phyloP scores from a whole-genome alignment of 1,284 basidiomycete genomes.

The Mrakiaceae sp. region DNA sequence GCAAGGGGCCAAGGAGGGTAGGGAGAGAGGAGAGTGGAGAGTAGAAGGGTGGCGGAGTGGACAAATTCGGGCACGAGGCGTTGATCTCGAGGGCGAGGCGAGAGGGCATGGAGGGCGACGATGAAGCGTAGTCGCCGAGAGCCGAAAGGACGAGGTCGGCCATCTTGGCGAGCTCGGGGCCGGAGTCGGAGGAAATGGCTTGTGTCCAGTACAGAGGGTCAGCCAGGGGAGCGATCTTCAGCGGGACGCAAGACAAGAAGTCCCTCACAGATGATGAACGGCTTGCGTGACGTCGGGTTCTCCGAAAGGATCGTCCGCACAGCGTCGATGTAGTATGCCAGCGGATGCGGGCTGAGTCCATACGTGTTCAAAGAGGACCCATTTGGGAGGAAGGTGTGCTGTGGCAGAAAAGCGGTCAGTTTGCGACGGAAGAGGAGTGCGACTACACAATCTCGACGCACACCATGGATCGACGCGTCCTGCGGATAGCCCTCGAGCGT shows the following conservation, averaged over 20 bases:
- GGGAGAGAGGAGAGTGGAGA: constrained; percentile 36
- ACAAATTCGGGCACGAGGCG: constrained; percentile 67
- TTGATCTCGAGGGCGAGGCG: constrained; percentile 61
- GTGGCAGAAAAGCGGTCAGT: neutral
- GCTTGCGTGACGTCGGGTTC: constrained; percentile 4
- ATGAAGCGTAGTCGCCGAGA: constrained; percentile 22
- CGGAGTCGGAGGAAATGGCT: constrained; percentile 53
- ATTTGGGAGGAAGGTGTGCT: constrained; percentile 7
- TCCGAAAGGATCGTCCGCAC: constrained; percentile 33
- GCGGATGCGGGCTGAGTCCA: constrained; percentile 63
- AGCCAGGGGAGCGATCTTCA: neutral
- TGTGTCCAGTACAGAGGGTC: constrained; percentile 43
- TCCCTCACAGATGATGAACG: constrained; percentile 13
- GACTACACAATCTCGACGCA: constrained; percentile 28
- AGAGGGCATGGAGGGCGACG: constrained; percentile 19
- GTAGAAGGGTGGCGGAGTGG: constrained; percentile 54
- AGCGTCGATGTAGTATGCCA: constrained; percentile 52
- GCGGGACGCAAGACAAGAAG: neutral
- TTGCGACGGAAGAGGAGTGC: constrained; percentile 1
- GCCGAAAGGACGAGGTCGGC: constrained; percentile 45
- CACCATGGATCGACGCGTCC: constrained; percentile 46
- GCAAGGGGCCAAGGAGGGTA: constrained; percentile 38
- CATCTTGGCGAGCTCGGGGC: constrained; percentile 45
- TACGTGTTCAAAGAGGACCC: constrained; percentile 59
- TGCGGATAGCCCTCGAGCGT: constrained; percentile 56